Conservation (phyloP, 2,329 filamentous ascomycete genomes). For the Scytalidium lignicola region DNA sequence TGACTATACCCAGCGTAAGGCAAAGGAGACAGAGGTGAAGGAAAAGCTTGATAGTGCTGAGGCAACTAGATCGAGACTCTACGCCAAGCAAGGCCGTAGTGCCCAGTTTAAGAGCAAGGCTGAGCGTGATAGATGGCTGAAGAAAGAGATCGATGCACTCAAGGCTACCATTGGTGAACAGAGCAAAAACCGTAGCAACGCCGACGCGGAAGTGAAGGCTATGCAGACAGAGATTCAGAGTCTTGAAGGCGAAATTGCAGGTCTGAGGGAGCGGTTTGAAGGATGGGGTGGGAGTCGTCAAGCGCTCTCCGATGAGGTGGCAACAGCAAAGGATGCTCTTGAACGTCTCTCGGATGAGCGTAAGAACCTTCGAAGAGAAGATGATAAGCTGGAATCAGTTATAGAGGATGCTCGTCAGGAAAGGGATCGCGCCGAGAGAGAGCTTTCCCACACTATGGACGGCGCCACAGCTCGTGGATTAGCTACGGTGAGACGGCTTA, state of each 20-base stretch:
- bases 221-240: constrained; percentile 66
- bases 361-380: constrained; percentile 82
- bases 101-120: constrained; percentile 83
- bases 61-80: constrained; percentile 69
- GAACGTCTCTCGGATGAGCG: constrained; percentile 81
- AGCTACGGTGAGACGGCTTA: constrained; percentile 78
- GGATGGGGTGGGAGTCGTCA: constrained; percentile 73
- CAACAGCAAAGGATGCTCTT: constrained; percentile 70
- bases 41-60: constrained; percentile 72
- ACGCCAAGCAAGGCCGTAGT: constrained; percentile 87
- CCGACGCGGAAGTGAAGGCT: constrained; percentile 72
- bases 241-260: constrained; percentile 67
- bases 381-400: constrained; percentile 78
- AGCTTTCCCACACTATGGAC: constrained; percentile 82
- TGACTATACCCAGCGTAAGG: constrained; percentile 66
- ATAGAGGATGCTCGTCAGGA: constrained; percentile 72
- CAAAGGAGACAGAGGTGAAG: constrained; percentile 66
- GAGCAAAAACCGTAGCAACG: constrained; percentile 79
- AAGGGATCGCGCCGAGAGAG: constrained; percentile 69
- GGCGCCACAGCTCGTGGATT: constrained; percentile 80
- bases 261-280: constrained; percentile 67
- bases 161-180: constrained; percentile 71
- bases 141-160: constrained; percentile 74
- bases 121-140: constrained; percentile 80
- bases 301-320: constrained; percentile 66